These are phyloP conservation scores for Zygotorulaspora mrakii DNA, from an alignment of 1,139 yeast genomes.

Conservation along the genomic window DNA sequence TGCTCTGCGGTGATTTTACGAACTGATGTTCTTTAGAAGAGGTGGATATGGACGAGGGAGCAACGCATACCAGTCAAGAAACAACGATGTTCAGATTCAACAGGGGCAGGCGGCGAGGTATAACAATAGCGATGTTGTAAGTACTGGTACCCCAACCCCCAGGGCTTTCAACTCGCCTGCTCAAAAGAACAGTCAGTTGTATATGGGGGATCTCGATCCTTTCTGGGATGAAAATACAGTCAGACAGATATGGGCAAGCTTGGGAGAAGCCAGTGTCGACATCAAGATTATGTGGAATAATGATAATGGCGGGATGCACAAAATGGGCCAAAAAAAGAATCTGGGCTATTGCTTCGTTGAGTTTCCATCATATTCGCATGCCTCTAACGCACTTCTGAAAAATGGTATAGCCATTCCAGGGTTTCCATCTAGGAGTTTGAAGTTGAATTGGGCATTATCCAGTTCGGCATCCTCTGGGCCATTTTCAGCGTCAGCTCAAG, in stretches of 20 bases:
- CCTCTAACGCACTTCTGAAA: conserved; percentile 58
- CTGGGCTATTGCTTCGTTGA: conserved; percentile 75
- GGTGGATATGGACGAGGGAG: conserved; percentile 3
- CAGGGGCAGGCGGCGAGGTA: conserved; percentile 2
- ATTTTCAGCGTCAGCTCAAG: conserved; percentile 37
- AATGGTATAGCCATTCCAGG: conserved; percentile 66
- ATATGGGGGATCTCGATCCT: conserved; percentile 76
- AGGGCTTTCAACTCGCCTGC: background rate
- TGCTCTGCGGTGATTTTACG: background rate
- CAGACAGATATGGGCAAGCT: conserved; percentile 50
- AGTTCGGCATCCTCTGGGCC: conserved; percentile 46
- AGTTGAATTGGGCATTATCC: conserved; percentile 73
- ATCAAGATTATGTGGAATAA: conserved; percentile 49
- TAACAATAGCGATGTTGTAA: conserved; percentile 1
- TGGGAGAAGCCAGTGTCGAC: conserved; percentile 40
- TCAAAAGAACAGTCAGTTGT: conserved; percentile 22
- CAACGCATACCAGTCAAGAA: background rate
- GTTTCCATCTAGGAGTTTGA: conserved; percentile 53
- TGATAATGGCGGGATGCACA: conserved; percentile 29
- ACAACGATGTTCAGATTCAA: conserved; percentile 1
- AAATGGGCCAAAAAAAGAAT: conserved; percentile 37
- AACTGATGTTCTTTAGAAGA: conserved; percentile 7
- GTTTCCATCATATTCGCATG: conserved; percentile 59
- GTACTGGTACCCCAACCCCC: background rate
- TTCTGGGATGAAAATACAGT: conserved; percentile 64